A percentile compares a stretch with the other conserved stretches of the same genome.
phyloP scores from a whole-genome alignment of 495 filamentous ascomycete species.

The Penicillium angulare region DNA sequence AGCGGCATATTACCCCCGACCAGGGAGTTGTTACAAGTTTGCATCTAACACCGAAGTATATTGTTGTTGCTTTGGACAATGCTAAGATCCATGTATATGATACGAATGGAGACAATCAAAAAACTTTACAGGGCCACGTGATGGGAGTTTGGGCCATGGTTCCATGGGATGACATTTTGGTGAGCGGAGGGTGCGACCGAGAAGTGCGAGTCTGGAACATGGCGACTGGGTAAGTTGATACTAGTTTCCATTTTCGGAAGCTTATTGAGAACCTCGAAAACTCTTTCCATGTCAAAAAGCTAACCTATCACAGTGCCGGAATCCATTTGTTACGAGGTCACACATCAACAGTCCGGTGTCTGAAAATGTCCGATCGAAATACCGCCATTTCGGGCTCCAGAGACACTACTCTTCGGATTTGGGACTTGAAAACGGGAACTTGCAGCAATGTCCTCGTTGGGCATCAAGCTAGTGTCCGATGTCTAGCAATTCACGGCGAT shows the following conservation, averaged over 20 bases:
- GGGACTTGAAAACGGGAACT: slow-evolving; percentile 84
- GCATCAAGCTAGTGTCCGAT: slow-evolving; percentile 94
- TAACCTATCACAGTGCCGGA: slow-evolving; percentile 49
- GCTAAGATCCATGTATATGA: slow-evolving; percentile 98
- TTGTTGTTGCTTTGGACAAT: slow-evolving; percentile 96
- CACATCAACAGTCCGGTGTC: slow-evolving; percentile 92
- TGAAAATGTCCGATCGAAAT: slow-evolving; percentile 93
- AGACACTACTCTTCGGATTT: slow-evolving; percentile 91
- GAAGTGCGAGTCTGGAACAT: slow-evolving; percentile 98
- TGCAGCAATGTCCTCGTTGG: slow-evolving; percentile 92
- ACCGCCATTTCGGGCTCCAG: slow-evolving; percentile 95
- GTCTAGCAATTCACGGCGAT: slow-evolving; percentile 93
- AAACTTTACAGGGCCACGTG: slow-evolving; percentile 89
- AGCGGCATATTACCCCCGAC: slow-evolving; percentile 86
- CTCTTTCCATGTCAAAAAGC: too few relatives aligned
- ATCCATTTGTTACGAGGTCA: slow-evolving; percentile 88
- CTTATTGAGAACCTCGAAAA: too few relatives aligned
- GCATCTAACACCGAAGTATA: slow-evolving; percentile 92
- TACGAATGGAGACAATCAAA: slow-evolving; percentile 80
- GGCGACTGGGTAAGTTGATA: slow-evolving; percentile 73
- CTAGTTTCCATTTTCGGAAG: not conserved
- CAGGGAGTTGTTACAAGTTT: slow-evolving; percentile 95
- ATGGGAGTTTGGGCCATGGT: slow-evolving; percentile 99
- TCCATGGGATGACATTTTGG: slow-evolving; percentile 92
- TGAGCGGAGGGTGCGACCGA: slow-evolving; percentile 94